Percentiles rank a stretch among this genome's conserved stretches.
Evolutionary conservation across 352 stramenopile species (phyloP).

Genomic region (Phytopythium boreale): DNA sequence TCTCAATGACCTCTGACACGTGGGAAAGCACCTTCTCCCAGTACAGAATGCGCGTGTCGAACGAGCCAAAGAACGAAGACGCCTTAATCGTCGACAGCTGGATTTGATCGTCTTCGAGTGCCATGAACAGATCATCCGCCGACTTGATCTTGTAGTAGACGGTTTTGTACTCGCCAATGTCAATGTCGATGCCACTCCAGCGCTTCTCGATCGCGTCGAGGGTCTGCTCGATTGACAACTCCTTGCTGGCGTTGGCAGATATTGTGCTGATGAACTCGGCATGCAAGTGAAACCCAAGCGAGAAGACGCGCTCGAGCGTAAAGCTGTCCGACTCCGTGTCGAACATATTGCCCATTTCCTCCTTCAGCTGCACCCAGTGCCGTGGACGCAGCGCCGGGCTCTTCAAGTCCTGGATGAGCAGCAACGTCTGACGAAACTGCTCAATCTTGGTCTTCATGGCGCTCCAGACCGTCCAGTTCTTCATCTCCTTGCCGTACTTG

Average conservation of each 20-base stretch:
- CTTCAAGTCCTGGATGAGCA: conserved; percentile 93
- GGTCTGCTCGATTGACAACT: conserved; percentile 90
- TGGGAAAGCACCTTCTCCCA: conserved; percentile 86
- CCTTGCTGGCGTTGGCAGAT: conserved; percentile 89
- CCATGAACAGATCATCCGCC: conserved; percentile 90
- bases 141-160: conserved; percentile 93
- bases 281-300: conserved; percentile 84
- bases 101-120: conserved; percentile 90
- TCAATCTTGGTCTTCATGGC: conserved; percentile 94
- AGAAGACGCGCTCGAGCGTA: conserved; percentile 86
- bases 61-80: conserved; percentile 91
- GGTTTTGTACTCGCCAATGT: conserved; percentile 91
- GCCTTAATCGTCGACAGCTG: conserved; percentile 93
- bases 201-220: conserved; percentile 85
- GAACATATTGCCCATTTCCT: conserved; percentile 85
- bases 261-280: conserved; percentile 91
- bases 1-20: conserved; percentile 91
- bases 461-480: conserved; percentile 89
- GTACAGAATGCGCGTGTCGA: conserved; percentile 84
- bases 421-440: conserved; percentile 90
- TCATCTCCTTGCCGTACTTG: conserved; percentile 93
- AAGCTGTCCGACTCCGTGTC: conserved; percentile 74
- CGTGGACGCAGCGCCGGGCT: conserved; percentile 83
- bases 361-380: conserved; percentile 89
- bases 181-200: conserved; percentile 87